These are phyloP conservation scores for Coniferiporia weirii DNA, from an alignment of 1,284 basidiomycete species.

Conservation along the genomic window DNA sequence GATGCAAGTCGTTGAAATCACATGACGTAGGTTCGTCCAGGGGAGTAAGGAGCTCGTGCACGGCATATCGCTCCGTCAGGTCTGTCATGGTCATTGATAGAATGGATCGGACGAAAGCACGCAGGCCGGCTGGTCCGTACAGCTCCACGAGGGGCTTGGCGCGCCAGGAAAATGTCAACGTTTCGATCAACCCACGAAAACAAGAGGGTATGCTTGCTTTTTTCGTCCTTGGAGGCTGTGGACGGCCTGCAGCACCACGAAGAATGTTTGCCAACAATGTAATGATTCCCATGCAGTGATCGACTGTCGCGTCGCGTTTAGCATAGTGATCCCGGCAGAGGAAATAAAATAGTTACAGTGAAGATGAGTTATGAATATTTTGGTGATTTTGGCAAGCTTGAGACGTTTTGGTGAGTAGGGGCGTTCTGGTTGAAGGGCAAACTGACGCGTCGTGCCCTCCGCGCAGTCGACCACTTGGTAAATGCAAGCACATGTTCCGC, in stretches of 20 bases:
- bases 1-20: conserved; percentile 46
- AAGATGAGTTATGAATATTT: conserved; percentile 88
- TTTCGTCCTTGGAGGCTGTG: conserved; percentile 26
- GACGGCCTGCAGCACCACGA: conserved; percentile 30
- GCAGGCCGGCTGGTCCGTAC: conserved; percentile 81
- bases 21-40: conserved; percentile 48
- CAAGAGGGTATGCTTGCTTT: conserved; percentile 18
- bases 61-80: conserved; percentile 64
- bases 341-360: conserved; percentile 47
- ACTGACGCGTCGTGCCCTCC: conserved; percentile 75
- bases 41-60: conserved; percentile 73
- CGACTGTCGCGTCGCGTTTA: conserved; percentile 42
- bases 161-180: background rate
- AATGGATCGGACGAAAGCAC: conserved; percentile 69
- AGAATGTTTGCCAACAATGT: conserved; percentile 68
- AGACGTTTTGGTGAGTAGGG: conserved; percentile 29
- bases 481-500: background rate
- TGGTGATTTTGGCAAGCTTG: conserved; percentile 53
- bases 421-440: conserved; percentile 40
- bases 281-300: conserved; percentile 79
- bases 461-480: conserved; percentile 79
- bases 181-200: background rate
- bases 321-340: conserved; percentile 7
- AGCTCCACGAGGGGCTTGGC: conserved; percentile 62
- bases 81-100: conserved; percentile 66